A percentile compares a stretch with the other conserved stretches of the same genome.
phyloP scores from a whole-genome alignment of 176 grass and related monocot species.

The Paspalum vaginatum region DNA sequence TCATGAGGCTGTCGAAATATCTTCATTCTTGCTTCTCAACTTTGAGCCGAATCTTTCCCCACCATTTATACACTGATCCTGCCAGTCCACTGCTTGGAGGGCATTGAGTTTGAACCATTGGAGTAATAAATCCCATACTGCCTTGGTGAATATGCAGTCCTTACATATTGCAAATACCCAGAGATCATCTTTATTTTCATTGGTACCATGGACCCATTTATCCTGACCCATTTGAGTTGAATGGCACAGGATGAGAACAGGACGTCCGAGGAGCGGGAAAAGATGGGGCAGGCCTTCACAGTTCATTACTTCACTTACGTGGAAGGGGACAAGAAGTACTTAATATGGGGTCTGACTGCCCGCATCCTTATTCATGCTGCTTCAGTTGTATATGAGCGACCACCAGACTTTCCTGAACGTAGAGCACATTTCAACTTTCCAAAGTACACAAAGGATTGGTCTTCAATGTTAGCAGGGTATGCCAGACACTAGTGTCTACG shows the following conservation, averaged over 20 bases:
- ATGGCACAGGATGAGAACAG: conserved; percentile 55
- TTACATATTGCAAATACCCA: neutral
- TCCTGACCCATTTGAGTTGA: neutral
- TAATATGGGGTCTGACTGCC: conserved; percentile 72
- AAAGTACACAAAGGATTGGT: conserved; percentile 35
- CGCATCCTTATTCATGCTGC: conserved; percentile 72
- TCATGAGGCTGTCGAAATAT: too few relatives aligned
- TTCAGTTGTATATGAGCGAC: conserved; percentile 58
- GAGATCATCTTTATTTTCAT: neutral
- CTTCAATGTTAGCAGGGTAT: conserved; percentile 43
- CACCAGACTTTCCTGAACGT: conserved; percentile 55
- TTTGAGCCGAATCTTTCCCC: too few relatives aligned
- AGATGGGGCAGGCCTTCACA: conserved; percentile 66
- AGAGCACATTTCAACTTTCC: conserved; percentile 59
- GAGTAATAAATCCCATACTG: too few relatives aligned
- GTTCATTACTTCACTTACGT: conserved; percentile 64
- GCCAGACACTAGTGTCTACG: conserved; percentile 18
- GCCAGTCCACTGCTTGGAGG: too few relatives aligned
- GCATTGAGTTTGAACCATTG: too few relatives aligned
- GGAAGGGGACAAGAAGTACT: conserved; percentile 40
- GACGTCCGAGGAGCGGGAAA: conserved; percentile 59
- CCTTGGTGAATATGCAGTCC: neutral
- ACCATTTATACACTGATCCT: too few relatives aligned
- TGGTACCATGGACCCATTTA: neutral
- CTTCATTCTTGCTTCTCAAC: too few relatives aligned